These are phyloP conservation scores for Diaporthe australafricana DNA, from an alignment of 2,329 filamentous ascomycete genomes.

Conservation along the genomic window DNA sequence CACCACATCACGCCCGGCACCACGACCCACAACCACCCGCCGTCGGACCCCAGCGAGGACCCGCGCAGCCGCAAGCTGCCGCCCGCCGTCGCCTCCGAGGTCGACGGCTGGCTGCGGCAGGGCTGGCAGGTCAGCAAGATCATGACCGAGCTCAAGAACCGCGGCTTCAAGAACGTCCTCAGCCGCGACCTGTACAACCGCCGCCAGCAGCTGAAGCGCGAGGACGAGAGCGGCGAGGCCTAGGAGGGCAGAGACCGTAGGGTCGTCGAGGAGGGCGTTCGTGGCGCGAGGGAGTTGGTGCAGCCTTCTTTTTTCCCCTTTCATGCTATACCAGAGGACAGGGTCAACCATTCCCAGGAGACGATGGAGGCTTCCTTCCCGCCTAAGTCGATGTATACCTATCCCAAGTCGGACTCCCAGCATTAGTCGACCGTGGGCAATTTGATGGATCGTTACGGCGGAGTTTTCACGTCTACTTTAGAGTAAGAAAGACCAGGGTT, in stretches of 20 bases:
- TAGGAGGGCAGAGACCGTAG: neutral
- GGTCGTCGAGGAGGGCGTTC: neutral
- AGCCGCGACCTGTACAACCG: conserved; percentile 52
- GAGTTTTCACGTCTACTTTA: neutral
- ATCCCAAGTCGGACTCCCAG: neutral
- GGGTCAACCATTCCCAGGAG: neutral
- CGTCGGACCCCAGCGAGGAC: conserved; percentile 50
- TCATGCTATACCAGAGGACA: neutral
- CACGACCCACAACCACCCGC: conserved; percentile 52
- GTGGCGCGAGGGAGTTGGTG: too few relatives aligned
- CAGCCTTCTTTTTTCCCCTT: neutral
- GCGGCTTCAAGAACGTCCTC: conserved; percentile 50
- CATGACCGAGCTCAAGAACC: conserved; percentile 48
- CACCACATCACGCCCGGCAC: conserved; percentile 42
- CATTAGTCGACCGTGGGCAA: neutral
- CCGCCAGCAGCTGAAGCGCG: conserved; percentile 47
- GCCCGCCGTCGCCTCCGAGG: conserved; percentile 45
- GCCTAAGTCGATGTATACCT: neutral
- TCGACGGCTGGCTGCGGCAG: conserved; percentile 49
- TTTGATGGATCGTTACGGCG: neutral
- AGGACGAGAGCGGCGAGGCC: conserved; percentile 33
- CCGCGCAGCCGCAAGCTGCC: conserved; percentile 50
- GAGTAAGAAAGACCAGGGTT: neutral
- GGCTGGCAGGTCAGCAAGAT: conserved; percentile 49
- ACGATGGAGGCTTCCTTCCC: neutral